phyloP scores from a whole-genome alignment of 2,329 filamentous ascomycete genomes.

The Nannizzia gypsea region DNA sequence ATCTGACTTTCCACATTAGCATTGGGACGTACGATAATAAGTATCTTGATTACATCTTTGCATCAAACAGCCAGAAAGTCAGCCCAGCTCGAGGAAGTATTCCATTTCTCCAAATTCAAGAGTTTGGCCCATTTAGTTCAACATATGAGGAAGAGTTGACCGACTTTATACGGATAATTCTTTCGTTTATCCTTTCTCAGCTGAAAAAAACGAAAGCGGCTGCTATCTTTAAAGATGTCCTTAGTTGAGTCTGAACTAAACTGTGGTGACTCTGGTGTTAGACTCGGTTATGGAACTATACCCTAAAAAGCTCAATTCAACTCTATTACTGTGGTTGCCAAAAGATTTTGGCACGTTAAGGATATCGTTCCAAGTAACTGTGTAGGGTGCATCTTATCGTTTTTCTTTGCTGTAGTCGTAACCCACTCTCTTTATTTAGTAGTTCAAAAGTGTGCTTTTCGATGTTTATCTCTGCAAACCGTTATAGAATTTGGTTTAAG shows the following conservation, averaged over 20 bases:
- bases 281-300: no score
- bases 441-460: no score
- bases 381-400: no score
- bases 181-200: slow-evolving; percentile 8
- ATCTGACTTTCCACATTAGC: slow-evolving; percentile 11
- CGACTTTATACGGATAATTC: slow-evolving; percentile 5
- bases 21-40: slow-evolving; percentile 11
- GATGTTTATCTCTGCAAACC: no score
- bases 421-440: no score
- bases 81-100: background rate
- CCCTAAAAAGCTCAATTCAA: no score
- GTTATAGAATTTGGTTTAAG: no score
- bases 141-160: background rate
- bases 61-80: slow-evolving; percentile 2
- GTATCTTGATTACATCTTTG: slow-evolving; percentile 13
- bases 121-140: slow-evolving; percentile 10
- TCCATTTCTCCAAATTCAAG: slow-evolving; percentile 10
- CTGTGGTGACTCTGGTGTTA: no score
- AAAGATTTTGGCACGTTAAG: no score
- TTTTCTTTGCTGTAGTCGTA: no score
- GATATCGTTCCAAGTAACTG: no score
- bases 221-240: background rate
- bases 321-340: no score
- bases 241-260: background rate
- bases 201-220: background rate